These are phyloP conservation scores for Diaporthe destruens DNA, from an alignment of 2,329 filamentous ascomycete genomes.

Conservation along the genomic window DNA sequence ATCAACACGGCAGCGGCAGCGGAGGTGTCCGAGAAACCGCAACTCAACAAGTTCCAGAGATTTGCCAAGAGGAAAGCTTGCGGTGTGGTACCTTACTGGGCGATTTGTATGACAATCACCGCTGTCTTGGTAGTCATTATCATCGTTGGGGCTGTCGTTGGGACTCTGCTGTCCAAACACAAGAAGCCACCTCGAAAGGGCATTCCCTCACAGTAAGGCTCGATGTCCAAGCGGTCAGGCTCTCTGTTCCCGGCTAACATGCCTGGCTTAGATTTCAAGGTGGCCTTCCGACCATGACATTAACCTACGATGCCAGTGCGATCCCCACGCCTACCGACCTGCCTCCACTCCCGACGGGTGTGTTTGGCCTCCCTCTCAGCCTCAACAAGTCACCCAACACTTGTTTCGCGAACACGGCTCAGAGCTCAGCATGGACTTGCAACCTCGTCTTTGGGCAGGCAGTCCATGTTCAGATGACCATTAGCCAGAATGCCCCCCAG, in stretches of 20 bases:
- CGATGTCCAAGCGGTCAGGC: no score
- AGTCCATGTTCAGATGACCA: conserved; percentile 53
- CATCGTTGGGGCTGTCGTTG: conserved; percentile 70
- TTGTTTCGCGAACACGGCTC: conserved; percentile 68
- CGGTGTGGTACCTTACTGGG: conserved; percentile 73
- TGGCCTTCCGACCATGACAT: conserved; percentile 48
- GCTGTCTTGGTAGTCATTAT: conserved; percentile 66
- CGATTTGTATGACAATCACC: conserved; percentile 63
- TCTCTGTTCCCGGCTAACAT: conserved; percentile 35
- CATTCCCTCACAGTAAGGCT: conserved; percentile 46
- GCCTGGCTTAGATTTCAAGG: conserved; percentile 41
- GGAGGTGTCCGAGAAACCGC: conserved; percentile 61
- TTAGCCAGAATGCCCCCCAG: conserved; percentile 50
- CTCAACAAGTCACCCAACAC: conserved; percentile 62
- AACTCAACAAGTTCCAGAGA: conserved; percentile 64
- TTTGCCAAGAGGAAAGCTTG: conserved; percentile 68
- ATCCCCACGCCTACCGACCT: conserved; percentile 66
- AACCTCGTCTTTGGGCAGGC: conserved; percentile 62
- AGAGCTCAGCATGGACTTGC: conserved; percentile 74
- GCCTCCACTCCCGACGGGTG: conserved; percentile 65
- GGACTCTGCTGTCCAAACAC: conserved; percentile 56
- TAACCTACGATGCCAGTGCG: conserved; percentile 63
- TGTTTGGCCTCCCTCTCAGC: conserved; percentile 66
- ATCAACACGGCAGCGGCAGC: conserved; percentile 63
- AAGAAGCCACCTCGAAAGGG: conserved; percentile 46